Evolutionary conservation across 2,329 filamentous ascomycete species (phyloP).

Genomic region (Cryphonectria nitschkei): DNA sequence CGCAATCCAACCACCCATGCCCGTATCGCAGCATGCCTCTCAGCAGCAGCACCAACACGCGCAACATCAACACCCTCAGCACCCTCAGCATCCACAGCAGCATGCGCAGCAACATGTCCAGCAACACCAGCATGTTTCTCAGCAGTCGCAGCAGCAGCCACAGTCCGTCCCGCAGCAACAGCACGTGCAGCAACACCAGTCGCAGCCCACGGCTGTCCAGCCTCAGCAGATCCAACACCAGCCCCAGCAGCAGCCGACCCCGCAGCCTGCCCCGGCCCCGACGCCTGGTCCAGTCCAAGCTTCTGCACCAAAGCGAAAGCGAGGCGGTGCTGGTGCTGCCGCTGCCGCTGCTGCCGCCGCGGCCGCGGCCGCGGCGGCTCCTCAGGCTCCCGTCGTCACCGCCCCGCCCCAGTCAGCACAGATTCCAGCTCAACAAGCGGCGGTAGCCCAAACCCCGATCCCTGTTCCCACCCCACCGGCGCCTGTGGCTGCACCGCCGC

Average conservation of each 20-base stretch:
- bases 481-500: slow-evolving; percentile 35
- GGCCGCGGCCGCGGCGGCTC: slow-evolving; percentile 33
- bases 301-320: slow-evolving; percentile 35
- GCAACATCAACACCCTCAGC: slow-evolving; percentile 31
- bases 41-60: slow-evolving; percentile 29
- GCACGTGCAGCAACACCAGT: slow-evolving; percentile 33
- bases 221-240: slow-evolving; percentile 33
- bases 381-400: slow-evolving; percentile 36
- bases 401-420: slow-evolving; percentile 37
- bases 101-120: slow-evolving; percentile 37
- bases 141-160: slow-evolving; percentile 40
- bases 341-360: slow-evolving; percentile 39
- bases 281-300: slow-evolving; percentile 30
- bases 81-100: slow-evolving; percentile 35
- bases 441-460: slow-evolving; percentile 32
- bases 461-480: slow-evolving; percentile 37
- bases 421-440: slow-evolving; percentile 41
- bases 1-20: slow-evolving; percentile 29
- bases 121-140: slow-evolving; percentile 40
- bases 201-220: slow-evolving; percentile 30
- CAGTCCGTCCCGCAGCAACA: slow-evolving; percentile 42
- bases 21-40: slow-evolving; percentile 26
- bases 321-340: slow-evolving; percentile 43
- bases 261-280: slow-evolving; percentile 35
- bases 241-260: slow-evolving; percentile 35